Conservation (phyloP, 1,284 basidiomycete species). For the Earliella scabrosa region DNA sequence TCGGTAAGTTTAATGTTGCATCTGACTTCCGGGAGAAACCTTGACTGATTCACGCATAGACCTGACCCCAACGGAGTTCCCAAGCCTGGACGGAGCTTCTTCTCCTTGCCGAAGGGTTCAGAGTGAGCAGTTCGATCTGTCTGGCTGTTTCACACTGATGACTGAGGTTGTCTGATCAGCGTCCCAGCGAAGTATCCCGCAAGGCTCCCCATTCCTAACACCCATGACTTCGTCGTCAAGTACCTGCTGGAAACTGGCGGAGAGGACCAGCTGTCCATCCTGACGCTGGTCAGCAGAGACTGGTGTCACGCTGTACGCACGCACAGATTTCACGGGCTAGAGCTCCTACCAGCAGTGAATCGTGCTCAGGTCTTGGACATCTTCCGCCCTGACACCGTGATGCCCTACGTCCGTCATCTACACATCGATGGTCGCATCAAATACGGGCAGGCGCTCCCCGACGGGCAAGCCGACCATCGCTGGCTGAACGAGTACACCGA, state of each 20-base stretch:
- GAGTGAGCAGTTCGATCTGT: background rate
- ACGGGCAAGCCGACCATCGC: background rate
- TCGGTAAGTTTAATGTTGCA: no score
- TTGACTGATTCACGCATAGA: no score
- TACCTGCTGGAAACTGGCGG: background rate
- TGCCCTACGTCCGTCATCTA: slow-evolving; percentile 8
- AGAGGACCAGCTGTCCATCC: background rate
- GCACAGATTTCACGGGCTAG: background rate
- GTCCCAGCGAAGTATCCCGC: slow-evolving; percentile 9
- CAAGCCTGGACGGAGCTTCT: no score
- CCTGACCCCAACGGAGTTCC: no score
- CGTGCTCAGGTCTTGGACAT: background rate
- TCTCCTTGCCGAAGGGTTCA: background rate
- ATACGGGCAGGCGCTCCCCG: background rate
- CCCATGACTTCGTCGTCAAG: background rate
- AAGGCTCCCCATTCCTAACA: background rate
- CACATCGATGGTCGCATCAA: slow-evolving; percentile 1
- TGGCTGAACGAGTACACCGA: slow-evolving; percentile 3
- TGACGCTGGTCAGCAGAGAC: slow-evolving; percentile 2
- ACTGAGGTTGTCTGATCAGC: background rate
- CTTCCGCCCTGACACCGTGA: slow-evolving; percentile 1
- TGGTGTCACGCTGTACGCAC: slow-evolving; percentile 7
- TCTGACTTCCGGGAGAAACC: no score
- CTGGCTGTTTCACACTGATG: background rate
- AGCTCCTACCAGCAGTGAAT: background rate